Evolutionary conservation across 2,329 filamentous ascomycete species (phyloP), one percentile per base, ranked within the genome.

Genomic region (Zalaria obscura): DNA sequence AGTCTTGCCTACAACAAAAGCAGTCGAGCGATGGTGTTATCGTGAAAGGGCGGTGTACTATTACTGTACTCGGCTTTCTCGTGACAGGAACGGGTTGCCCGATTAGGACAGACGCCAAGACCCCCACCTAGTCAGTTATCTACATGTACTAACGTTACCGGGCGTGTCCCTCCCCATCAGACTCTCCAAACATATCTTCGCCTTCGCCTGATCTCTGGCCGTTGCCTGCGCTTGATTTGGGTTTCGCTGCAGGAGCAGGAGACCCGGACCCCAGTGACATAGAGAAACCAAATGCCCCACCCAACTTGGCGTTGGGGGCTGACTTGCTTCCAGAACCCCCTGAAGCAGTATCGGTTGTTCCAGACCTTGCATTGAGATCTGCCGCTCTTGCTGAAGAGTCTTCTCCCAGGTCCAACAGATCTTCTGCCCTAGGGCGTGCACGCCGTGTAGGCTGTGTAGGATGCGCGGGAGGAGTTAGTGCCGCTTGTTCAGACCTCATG

Each of bases 181-280:
- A 83, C 57, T 83, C 81, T 7, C 81, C 83, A 73, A 91, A 93
- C 83, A 91, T 88, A 55, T 91, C 84, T 50, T 83, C 82, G 83
- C 50, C 78, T 77, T 60, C 84, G 80, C 47, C 81, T 72, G 55
- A 74, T 80, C 51, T 73, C 67, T 48, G 67, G 54, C 43, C 55
- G 45, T 46, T 58, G 61, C 37, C 51, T 52, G 37, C 34, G 26
- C 29, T 18, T 41, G 42, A 2, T 10, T 38, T 36, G 10, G 11
- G 25, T 33, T 36, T 6, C 2, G 25, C 3, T 7, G 29, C 8
- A 11, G 27, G 4, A 36, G 37, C 38, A 33, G 33, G 32, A 11
- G 11, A 11, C 11, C n/a, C 36, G 28, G 37, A 33, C 8, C 43
- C 41, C 18, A 46, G 10, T 29, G 44, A 43, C 27, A 44, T 40